A percentile compares a stretch with the other conserved stretches of the same genome.
phyloP scores from a whole-genome alignment of 2,329 filamentous ascomycete genomes.

The Colletotrichum tamarilloi region DNA sequence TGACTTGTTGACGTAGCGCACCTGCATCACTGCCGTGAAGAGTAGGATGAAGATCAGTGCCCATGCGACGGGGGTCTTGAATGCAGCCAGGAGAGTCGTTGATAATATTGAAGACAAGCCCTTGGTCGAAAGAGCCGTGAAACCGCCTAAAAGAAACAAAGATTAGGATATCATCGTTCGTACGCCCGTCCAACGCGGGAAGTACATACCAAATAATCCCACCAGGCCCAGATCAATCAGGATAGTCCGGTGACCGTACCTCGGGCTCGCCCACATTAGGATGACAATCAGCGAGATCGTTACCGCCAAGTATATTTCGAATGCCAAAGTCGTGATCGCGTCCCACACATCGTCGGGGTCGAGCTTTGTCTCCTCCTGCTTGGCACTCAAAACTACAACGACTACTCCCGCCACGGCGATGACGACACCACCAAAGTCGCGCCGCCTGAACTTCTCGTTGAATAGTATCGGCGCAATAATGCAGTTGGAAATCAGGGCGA shows the following conservation, averaged over 20 bases:
- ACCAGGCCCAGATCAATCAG: constrained; percentile 94
- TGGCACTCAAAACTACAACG: constrained; percentile 91
- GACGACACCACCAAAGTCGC: constrained; percentile 89
- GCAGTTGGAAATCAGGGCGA: constrained; percentile 95
- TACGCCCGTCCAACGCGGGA: background rate
- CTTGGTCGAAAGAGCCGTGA: constrained; percentile 96
- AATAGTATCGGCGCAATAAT: constrained; percentile 95
- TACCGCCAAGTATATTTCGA: constrained; percentile 88
- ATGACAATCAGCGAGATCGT: constrained; percentile 78
- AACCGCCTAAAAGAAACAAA: constrained; percentile 72
- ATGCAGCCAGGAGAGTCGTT: constrained; percentile 86
- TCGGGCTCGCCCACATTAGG: constrained; percentile 85
- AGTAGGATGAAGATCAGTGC: constrained; percentile 83
- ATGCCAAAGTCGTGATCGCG: constrained; percentile 87
- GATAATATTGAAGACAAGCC: constrained; percentile 96
- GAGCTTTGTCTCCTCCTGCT: constrained; percentile 88
- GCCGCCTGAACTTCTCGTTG: constrained; percentile 86
- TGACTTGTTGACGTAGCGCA: constrained; percentile 91
- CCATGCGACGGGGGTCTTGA: constrained; percentile 94
- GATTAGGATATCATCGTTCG: constrained; percentile 1
- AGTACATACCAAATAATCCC: constrained; percentile 82
- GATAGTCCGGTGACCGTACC: constrained; percentile 87
- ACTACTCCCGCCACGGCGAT: constrained; percentile 90
- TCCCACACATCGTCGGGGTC: constrained; percentile 91
- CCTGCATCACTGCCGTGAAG: constrained; percentile 91